Evolutionary conservation across 2,329 filamentous ascomycete species (phyloP).

Genomic region (Leptodontidium sp.): DNA sequence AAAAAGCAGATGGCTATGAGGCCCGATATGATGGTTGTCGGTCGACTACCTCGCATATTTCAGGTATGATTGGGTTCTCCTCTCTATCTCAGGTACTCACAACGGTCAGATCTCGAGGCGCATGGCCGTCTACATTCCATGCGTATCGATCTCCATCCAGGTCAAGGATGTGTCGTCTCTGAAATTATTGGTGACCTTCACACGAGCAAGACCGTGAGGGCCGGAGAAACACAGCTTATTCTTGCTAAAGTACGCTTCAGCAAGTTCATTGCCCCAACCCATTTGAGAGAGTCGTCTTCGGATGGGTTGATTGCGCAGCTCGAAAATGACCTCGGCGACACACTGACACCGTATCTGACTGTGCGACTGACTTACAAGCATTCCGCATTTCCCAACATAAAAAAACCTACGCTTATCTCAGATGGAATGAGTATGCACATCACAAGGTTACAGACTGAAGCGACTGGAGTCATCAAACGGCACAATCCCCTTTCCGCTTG

Average conservation of each 20-base stretch:
- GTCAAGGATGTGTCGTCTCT: constrained; percentile 38
- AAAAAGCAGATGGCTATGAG: constrained; percentile 34
- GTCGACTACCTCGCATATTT: constrained; percentile 13
- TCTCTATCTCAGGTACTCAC: not conserved
- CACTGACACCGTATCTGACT: constrained; percentile 57
- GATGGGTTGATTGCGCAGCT: constrained; percentile 67
- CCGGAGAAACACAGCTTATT: constrained; percentile 43
- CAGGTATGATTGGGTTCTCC: constrained; percentile 14
- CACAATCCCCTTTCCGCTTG: constrained; percentile 59
- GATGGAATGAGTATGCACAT: constrained; percentile 51
- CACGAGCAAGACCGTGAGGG: constrained; percentile 36
- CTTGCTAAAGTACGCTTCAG: constrained; percentile 42
- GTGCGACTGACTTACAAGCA: constrained; percentile 63
- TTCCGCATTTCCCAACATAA: constrained; percentile 58
- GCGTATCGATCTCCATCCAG: constrained; percentile 41
- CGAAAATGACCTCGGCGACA: constrained; percentile 62
- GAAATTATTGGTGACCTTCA: constrained; percentile 44
- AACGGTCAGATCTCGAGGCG: constrained; percentile 28
- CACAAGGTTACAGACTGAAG: constrained; percentile 62
- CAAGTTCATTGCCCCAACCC: constrained; percentile 32
- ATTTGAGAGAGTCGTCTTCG: constrained; percentile 52
- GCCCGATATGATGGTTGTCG: not conserved
- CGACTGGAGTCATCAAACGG: constrained; percentile 58
- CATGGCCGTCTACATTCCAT: constrained; percentile 45
- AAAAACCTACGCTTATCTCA: constrained; percentile 18